These are phyloP conservation scores for Penicillium freii DNA, from an alignment of 2,329 filamentous ascomycete genomes.

Conservation along the genomic window DNA sequence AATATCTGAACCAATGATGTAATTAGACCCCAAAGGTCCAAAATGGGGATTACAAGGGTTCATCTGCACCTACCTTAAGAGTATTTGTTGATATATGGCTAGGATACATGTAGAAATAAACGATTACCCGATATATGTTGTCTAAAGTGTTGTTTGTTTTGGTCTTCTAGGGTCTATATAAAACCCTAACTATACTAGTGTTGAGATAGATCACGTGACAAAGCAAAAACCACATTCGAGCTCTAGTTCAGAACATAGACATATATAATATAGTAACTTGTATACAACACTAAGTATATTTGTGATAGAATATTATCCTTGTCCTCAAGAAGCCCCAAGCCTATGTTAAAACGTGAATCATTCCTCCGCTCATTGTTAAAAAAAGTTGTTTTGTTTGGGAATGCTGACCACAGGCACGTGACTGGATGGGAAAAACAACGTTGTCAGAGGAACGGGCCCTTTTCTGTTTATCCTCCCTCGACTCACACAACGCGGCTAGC, in stretches of 20 bases:
- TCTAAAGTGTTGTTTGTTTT: too few species aligned
- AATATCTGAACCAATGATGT: background rate
- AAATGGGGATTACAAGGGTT: background rate
- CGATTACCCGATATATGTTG: too few species aligned
- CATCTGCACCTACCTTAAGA: background rate
- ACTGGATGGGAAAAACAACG: conserved; percentile 32
- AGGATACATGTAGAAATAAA: too few species aligned
- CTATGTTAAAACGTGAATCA: background rate
- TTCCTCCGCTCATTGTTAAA: background rate
- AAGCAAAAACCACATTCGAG: background rate
- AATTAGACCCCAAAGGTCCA: background rate
- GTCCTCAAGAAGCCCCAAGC: background rate
- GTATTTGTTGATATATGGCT: too few species aligned
- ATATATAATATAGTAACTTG: background rate
- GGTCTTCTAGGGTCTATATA: too few species aligned
- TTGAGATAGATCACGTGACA: background rate
- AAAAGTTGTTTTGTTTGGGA: conserved; percentile 19
- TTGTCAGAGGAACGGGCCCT: conserved; percentile 44
- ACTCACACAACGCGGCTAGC: conserved; percentile 23
- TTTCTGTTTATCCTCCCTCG: conserved; percentile 42
- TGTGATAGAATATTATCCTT: background rate
- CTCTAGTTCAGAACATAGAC: background rate
- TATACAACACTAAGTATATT: background rate
- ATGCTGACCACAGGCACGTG: conserved; percentile 37
- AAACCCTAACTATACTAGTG: background rate